Evolutionary conservation across 2,329 filamentous ascomycete species (phyloP), one percentile per base, ranked within the genome.

Genomic region (Colletotrichum sidae): DNA sequence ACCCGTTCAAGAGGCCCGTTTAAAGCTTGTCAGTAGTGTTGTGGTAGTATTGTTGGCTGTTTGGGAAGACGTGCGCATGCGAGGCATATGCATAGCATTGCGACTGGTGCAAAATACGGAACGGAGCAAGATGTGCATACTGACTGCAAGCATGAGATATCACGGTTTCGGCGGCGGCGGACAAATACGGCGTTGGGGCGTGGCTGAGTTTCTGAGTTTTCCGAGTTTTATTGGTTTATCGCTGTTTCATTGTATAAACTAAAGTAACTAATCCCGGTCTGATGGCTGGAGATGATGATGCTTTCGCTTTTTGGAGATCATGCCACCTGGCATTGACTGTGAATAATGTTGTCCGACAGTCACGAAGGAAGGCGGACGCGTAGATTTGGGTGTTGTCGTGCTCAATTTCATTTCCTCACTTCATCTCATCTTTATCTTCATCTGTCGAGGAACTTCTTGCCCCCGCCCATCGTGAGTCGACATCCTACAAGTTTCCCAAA

Each of bases 1-100:
- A 89, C 72, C 86, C 87, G 1, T 84, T 88, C 71, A 80, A 75
- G 72, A 76, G 84, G 70, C 81, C 82, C 9, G 74, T 70, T 15
- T 78, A 60, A 68, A 60, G 46, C 34, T 37, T 9, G 47, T 25
- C 4, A 25, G 25, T 25, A 25, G 25, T 25, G 25, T 25, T 25
- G 25, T 25, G 25, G 25, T 4, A 5, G 25, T 25, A 5, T 25
- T 25, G 25, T 25, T 25, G 25, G 25, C 25, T 25, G 25, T 25
- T 25, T 5, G 25, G 4, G 25, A 25, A 25, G 25, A 25, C 25
- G 25, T 25, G 25, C 25, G 25, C 25, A 25, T 25, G 25, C 25
- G 25, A 25, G 25, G 25, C 25, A 25, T 25, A 25, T 5, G 25
- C 25, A 25, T 25, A 25, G 25, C 25, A 25, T 25, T 25, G 25